A percentile compares a stretch with the other conserved stretches of the same genome.
phyloP scores from a whole-genome alignment of 2,329 filamentous ascomycete genomes.

The Aspergillus arachidicola region DNA sequence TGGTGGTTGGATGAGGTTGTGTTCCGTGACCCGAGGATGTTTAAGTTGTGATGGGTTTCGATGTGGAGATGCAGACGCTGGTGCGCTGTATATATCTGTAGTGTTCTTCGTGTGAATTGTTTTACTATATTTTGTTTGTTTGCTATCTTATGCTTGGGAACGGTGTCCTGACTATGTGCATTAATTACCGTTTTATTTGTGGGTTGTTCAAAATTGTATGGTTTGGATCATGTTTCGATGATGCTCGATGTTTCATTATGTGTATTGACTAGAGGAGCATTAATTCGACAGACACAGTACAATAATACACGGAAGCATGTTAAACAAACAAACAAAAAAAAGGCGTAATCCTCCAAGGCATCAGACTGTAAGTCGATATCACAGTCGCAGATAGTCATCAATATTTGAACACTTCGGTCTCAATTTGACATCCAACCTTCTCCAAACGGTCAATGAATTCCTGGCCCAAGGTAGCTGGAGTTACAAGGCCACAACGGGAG shows the following conservation, averaged over 20 bases:
- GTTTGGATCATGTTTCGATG: not conserved
- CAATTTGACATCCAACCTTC: constrained; percentile 45
- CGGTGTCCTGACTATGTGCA: not conserved
- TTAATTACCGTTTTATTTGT: not conserved
- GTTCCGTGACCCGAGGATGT: constrained; percentile 36
- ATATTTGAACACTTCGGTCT: constrained; percentile 39
- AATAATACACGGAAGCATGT: constrained; percentile 12
- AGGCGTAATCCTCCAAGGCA: not conserved
- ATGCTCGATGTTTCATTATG: not conserved
- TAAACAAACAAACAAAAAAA: not conserved
- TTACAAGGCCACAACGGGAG: constrained; percentile 51
- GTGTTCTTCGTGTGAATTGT: not conserved
- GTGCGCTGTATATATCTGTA: not conserved
- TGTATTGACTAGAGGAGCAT: not conserved
- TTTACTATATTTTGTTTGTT: not conserved
- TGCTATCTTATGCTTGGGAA: not conserved
- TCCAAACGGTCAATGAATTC: constrained; percentile 49
- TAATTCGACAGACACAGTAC: not conserved
- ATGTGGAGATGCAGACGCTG: not conserved
- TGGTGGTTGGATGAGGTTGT: constrained; percentile 67
- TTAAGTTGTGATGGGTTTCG: constrained; percentile 11
- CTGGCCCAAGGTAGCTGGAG: constrained; percentile 51
- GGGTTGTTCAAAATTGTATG: not conserved
- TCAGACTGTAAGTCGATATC: not conserved
- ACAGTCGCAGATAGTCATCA: constrained; percentile 19